Evolutionary conservation across 176 grass and related monocot species (phyloP), one percentile per base, ranked within the genome.

Genomic region (Aegilops bicornis): DNA sequence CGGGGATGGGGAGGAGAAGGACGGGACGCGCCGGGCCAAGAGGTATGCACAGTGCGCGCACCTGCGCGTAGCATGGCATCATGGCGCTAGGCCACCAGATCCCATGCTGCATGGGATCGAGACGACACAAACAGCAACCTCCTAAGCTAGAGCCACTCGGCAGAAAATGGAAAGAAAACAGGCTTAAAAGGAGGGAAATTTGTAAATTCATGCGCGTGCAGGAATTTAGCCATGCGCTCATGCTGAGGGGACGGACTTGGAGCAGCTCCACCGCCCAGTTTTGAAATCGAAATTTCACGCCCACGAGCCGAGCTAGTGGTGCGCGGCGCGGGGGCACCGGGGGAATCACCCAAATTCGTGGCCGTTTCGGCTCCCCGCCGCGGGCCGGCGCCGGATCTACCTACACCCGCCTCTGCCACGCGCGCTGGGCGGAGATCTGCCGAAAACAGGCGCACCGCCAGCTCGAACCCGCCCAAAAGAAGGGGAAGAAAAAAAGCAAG

Each of bases 301-400:
- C 60, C 15, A 10, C 8, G 19, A 78, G 37, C 65, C 70, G 30
- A 71, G 52, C 27, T 23, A 25, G 22, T 20, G 33, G 10, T 11
- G 84, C 79, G 23, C 68, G 4, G 35, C 77, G 30, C 7, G 32
- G 47, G 78, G 40, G 43, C 59, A 40, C 76, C 2, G 35, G 39
- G 8, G 52, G 60, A 87, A 54, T 19, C 50, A 14, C 59, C 16
- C 37, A 39, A 58, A 56, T 72, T 19, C 62, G 24, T 20, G 23
- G 62, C 61, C 50, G 52, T 69, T 33, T 22, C 7, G 37, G 36
- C 50, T 42, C 31, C n/a, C 9, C 3, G 29, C 63, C 20, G 31
- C 82, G 40, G 84, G 70, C 20, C 56, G 31, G 61, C 20, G 39
- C 30, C 25, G 81, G 89, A 91, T 91, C 89, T 91, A 85, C 3